phyloP scores from a whole-genome alignment of 768 basidiomycete genomes.

The Amanita pallidorosea region DNA sequence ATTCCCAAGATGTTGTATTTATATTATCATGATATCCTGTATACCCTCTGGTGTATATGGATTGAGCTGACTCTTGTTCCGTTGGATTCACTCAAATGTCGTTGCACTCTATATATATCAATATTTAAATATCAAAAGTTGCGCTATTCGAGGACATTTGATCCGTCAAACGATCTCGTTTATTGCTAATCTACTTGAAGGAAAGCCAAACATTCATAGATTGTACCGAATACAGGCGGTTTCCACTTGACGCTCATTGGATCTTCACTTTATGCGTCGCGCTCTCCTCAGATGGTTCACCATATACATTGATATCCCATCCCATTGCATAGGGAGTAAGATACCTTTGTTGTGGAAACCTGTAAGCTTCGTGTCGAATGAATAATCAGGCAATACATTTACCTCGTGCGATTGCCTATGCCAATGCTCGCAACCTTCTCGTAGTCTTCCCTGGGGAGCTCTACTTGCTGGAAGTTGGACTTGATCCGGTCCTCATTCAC shows the following conservation, averaged over 20 bases:
- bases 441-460: conserved; percentile 56
- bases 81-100: not conserved
- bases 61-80: not conserved
- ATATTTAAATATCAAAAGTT: not conserved
- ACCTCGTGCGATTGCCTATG: conserved; percentile 33
- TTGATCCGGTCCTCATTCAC: conserved; percentile 61
- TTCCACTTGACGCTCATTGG: not conserved
- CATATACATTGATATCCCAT: conserved; percentile 72
- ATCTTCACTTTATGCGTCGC: conserved; percentile 25
- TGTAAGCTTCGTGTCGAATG: not conserved
- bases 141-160: too few species aligned
- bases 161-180: too few species aligned
- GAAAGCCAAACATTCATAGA: too few species aligned
- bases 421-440: conserved; percentile 45
- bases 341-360: conserved; percentile 39
- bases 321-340: conserved; percentile 43
- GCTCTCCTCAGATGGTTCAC: conserved; percentile 44
- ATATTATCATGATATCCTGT: not conserved
- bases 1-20: conserved; percentile 3
- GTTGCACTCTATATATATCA: not conserved
- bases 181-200: too few species aligned
- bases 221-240: too few species aligned
- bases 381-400: not conserved
- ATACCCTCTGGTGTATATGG: not conserved
- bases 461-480: conserved; percentile 71